Conservation (phyloP, 495 filamentous ascomycete species). For the Aspergillus cavernicola region DNA sequence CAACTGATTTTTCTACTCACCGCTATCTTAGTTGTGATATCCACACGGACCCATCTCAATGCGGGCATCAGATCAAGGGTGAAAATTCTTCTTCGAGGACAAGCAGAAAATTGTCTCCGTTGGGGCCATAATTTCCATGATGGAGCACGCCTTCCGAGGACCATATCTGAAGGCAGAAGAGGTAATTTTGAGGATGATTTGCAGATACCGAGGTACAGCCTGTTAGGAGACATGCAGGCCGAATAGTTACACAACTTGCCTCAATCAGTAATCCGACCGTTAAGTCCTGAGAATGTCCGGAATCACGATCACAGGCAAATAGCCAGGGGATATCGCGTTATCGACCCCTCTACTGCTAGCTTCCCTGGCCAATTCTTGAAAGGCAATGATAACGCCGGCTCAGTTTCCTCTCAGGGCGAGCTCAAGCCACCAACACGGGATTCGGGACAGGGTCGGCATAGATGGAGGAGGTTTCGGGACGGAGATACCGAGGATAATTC, state of each 20-base stretch:
- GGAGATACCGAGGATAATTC: conserved; percentile 25
- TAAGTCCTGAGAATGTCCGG: not conserved
- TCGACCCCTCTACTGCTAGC: not conserved
- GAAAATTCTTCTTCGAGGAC: not conserved
- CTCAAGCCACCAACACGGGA: conserved; percentile 25
- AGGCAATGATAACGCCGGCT: conserved; percentile 3
- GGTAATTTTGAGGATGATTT: not conserved
- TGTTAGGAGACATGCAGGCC: not conserved
- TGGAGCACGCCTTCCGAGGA: not conserved
- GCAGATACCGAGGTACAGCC: conserved; percentile 10
- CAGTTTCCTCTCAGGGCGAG: conserved; percentile 9
- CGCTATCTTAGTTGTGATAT: conserved; percentile 10
- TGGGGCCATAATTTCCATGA: not conserved
- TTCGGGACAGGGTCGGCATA: conserved; percentile 26
- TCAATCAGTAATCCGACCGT: conserved; percentile 4
- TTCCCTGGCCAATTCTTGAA: not conserved
- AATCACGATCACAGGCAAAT: not conserved
- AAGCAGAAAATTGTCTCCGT: not conserved
- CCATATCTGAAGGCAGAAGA: not conserved
- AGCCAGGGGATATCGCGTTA: not conserved
- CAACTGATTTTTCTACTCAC: conserved; percentile 12
- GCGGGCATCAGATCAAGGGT: not conserved
- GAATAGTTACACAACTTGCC: conserved; percentile 21
- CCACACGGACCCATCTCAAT: conserved; percentile 10
- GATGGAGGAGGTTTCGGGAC: conserved; percentile 13